These are phyloP conservation scores for Aspergillus pseudonomiae DNA, from an alignment of 2,329 filamentous ascomycete genomes.

Conservation along the genomic window DNA sequence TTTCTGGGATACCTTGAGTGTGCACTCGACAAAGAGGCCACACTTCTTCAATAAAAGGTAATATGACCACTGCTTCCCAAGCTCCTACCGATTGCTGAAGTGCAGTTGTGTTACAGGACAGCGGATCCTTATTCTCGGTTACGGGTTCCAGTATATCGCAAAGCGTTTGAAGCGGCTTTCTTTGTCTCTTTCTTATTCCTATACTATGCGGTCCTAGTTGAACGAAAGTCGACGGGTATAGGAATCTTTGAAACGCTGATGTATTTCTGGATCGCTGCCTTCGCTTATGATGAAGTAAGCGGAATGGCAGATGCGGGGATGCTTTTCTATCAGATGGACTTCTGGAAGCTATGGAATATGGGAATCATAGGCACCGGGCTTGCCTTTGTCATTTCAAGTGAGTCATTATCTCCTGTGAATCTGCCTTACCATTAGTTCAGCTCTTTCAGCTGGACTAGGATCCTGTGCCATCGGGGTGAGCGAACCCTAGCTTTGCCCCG, in stretches of 20 bases:
- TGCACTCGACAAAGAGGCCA: slow-evolving; percentile 73
- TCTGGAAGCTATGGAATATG: slow-evolving; percentile 77
- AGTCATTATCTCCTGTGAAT: slow-evolving; percentile 41
- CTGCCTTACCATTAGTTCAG: slow-evolving; percentile 23
- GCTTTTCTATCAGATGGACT: slow-evolving; percentile 80
- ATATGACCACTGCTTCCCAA: slow-evolving; percentile 7
- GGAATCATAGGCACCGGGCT: slow-evolving; percentile 74
- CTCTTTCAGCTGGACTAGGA: slow-evolving; percentile 9
- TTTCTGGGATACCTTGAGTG: slow-evolving; percentile 80
- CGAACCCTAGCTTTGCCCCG: neutral
- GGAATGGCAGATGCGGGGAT: slow-evolving; percentile 85
- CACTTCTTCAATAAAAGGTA: slow-evolving; percentile 70
- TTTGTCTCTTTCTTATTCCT: slow-evolving; percentile 75
- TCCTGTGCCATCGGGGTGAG: slow-evolving; percentile 2
- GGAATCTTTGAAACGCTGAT: slow-evolving; percentile 71
- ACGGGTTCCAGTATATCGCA: slow-evolving; percentile 80
- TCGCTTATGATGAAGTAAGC: slow-evolving; percentile 83
- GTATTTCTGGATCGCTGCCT: slow-evolving; percentile 84
- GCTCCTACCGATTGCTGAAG: neutral
- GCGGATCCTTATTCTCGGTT: slow-evolving; percentile 75
- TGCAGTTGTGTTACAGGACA: slow-evolving; percentile 44
- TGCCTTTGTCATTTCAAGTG: slow-evolving; percentile 71
- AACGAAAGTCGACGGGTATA: slow-evolving; percentile 67
- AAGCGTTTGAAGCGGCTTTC: slow-evolving; percentile 81
- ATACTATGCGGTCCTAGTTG: slow-evolving; percentile 84